Conservation (phyloP, 73 alveolate species). For the Paraurostyla sp. region DNA sequence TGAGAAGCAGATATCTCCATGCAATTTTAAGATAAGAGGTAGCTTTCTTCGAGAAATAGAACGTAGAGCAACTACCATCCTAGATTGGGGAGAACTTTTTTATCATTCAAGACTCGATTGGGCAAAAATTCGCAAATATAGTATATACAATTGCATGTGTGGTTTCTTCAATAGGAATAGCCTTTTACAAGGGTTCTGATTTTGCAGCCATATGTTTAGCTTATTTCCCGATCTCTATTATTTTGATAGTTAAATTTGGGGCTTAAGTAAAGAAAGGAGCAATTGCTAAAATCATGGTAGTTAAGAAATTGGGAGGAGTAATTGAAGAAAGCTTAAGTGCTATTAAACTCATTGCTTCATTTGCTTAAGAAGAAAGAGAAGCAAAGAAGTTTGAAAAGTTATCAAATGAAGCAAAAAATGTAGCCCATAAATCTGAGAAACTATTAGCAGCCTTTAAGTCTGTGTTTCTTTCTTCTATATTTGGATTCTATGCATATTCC, state of each 20-base stretch:
- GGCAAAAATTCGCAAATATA: not conserved
- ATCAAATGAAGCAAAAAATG: not conserved
- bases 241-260: not conserved
- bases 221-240: not conserved
- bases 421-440: not conserved
- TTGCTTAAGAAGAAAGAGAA: conserved; percentile 31
- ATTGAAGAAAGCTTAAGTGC: conserved; percentile 58
- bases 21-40: not conserved
- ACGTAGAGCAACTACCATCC: conserved; percentile 24
- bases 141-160: not conserved
- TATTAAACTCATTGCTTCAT: conserved; percentile 27
- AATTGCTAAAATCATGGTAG: not conserved
- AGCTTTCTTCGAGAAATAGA: not conserved
- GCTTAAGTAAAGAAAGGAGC: not conserved
- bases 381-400: too few species aligned
- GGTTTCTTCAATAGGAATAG: not conserved
- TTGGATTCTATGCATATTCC: not conserved
- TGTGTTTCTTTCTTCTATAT: conserved; percentile 51
- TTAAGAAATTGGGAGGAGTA: conserved; percentile 33
- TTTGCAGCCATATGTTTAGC: not conserved
- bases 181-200: not conserved
- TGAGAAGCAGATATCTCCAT: not conserved
- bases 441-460: not conserved
- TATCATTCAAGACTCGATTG: not conserved
- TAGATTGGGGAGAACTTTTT: not conserved